Percentiles rank a stretch among this genome's conserved stretches.
Evolutionary conservation across 805 yeast genomes (phyloP).

Genomic region (Metschnikowia baotianmanensis): DNA sequence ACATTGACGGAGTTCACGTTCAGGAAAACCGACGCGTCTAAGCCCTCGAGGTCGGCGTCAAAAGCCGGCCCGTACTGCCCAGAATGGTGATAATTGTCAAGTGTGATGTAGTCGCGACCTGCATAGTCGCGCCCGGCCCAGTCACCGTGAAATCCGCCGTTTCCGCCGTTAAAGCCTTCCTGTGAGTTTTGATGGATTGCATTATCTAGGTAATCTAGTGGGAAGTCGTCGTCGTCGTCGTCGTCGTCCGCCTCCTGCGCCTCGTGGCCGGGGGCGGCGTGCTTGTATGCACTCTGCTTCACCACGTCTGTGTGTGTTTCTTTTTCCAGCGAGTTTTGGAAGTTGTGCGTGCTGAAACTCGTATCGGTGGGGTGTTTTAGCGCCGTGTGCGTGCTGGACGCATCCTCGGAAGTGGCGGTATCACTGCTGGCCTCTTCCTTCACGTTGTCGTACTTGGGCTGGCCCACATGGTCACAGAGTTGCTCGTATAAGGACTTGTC

Average conservation of each 20-base stretch:
- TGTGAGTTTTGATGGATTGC: no score
- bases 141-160: slow-evolving; percentile 2
- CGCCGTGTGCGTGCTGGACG: not conserved
- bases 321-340: no score
- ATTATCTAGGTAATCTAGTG: slow-evolving; percentile 62
- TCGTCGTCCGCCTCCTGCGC: no score
- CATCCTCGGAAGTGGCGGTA: slow-evolving; percentile 1
- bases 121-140: slow-evolving; percentile 12
- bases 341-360: no score
- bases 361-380: not conserved
- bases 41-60: slow-evolving; percentile 20
- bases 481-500: slow-evolving; percentile 53
- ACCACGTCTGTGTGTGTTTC: not conserved
- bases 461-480: slow-evolving; percentile 43
- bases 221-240: slow-evolving; percentile 63
- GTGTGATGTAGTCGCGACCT: slow-evolving; percentile 25
- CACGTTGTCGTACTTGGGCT: slow-evolving; percentile 10
- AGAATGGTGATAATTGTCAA: slow-evolving; percentile 22
- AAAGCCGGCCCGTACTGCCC: slow-evolving; percentile 16
- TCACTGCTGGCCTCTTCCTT: slow-evolving; percentile 14
- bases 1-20: slow-evolving; percentile 26
- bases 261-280: slow-evolving; percentile 4
- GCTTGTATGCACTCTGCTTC: not conserved
- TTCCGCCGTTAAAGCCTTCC: slow-evolving; percentile 22
- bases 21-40: slow-evolving; percentile 22